A percentile compares a stretch with the other conserved stretches of the same genome.
Evolutionary conservation across 345 rosid species (phyloP).

Genomic region (Eucalyptus paniculata): DNA sequence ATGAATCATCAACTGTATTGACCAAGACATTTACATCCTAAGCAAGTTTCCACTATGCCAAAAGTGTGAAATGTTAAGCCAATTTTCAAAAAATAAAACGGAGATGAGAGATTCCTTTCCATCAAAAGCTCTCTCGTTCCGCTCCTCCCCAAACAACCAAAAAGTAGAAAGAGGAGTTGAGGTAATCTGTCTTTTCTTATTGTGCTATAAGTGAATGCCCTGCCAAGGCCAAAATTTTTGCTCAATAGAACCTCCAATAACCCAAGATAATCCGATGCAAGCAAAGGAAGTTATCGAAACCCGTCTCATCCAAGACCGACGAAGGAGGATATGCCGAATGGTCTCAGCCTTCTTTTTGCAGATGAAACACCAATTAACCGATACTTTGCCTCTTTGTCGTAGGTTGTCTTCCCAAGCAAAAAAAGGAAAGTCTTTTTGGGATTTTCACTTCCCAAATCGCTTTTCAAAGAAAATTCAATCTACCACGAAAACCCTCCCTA

Average conservation of each 20-base stretch:
- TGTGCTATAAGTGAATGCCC: neutral
- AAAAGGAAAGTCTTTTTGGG: neutral
- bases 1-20: too few relatives aligned
- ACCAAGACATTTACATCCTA: too few relatives aligned
- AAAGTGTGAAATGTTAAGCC: too few relatives aligned
- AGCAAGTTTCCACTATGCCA: too few relatives aligned
- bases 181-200: neutral
- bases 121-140: too few relatives aligned
- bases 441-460: neutral
- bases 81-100: too few relatives aligned
- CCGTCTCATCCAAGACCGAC: neutral
- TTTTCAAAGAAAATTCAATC: neutral
- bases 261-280: neutral
- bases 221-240: neutral
- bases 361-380: neutral
- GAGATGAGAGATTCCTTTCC: too few relatives aligned
- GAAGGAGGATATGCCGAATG: neutral
- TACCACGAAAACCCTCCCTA: neutral
- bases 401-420: neutral
- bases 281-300: neutral
- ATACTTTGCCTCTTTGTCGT: neutral
- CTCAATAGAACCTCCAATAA: neutral
- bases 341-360: neutral
- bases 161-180: neutral
- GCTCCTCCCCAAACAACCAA: neutral